Evolutionary conservation across 257 asterid species (phyloP), one percentile per base, ranked within the genome.

Genomic region (Scutellaria barbata): DNA sequence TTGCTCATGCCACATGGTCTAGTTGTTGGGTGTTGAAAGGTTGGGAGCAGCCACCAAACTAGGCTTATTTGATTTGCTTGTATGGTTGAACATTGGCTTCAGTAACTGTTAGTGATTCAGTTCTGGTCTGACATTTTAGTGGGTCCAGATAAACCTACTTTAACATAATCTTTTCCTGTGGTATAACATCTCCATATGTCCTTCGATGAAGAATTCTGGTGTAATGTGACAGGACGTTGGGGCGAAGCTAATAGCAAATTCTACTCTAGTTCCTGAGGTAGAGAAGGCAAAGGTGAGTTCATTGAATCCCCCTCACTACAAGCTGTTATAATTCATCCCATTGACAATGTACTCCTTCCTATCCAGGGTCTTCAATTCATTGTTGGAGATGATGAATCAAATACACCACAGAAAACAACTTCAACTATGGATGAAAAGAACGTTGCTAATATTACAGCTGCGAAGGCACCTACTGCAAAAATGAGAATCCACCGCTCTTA

Each of bases 291-390:
- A 84, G 87, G 92, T 82, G 73, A 63, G 77, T 55, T 12, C 17
- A 50, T 68, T 8, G 46, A 60, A 68, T 41, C 56, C 57, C 42
- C 52, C 39, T 39, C 68, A 50, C 39, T 33, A 3, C 25, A 30
- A 37, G 50, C 35, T 40, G 61, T 67, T 50, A 20, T 48, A 17
- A 7, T 57, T 55, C 46, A 17, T 43, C 55, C 43, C 3, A 8
- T 72, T 77, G 30, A 77, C 75, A 73, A 25, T 50, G 52, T 60
- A 50, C 20, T 58, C 39, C 30, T 33, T 58, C 39, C 30, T 33
- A 11, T 69, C 8, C 86, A 88, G 90, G 95, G 92, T 69, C 95
- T 88, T 79, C 91, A 83, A 63, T 85, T 87, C 87, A 75, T 89
- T 39, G 83, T 74, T 10, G 86, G 84, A 68, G 47, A 72, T 6